Evolutionary conservation across 116 monocot genomes (phyloP).

Genomic region (Thalassia testudinum): DNA sequence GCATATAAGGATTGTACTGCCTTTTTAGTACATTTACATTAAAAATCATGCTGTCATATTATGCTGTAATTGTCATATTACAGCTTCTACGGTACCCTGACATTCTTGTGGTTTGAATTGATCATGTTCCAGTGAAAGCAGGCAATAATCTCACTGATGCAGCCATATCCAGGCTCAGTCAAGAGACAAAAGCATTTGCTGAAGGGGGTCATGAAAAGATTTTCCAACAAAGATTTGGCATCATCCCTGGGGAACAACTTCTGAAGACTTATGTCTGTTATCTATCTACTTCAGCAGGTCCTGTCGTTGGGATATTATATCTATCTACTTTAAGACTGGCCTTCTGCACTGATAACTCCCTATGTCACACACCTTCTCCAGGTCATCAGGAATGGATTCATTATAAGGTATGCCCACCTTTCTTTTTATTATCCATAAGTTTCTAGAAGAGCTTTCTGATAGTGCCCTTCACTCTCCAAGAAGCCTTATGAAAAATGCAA

Average conservation of each 20-base stretch:
- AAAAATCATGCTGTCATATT: no score
- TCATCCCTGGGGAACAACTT: slow-evolving; percentile 53
- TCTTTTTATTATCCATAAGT: no score
- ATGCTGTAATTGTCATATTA: no score
- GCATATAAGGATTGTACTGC: no score
- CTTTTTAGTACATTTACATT: no score
- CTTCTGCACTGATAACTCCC: slow-evolving; percentile 73
- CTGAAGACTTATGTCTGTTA: slow-evolving; percentile 71
- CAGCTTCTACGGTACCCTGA: no score
- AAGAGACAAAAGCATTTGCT: slow-evolving; percentile 70
- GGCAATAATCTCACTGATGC: slow-evolving; percentile 48
- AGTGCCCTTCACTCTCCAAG: no score
- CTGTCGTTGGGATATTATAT: slow-evolving; percentile 75
- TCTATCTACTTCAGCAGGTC: slow-evolving; percentile 76
- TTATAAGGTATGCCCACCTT: slow-evolving; percentile 40
- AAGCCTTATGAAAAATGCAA: no score
- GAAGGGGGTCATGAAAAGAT: slow-evolving; percentile 70
- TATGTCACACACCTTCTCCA: slow-evolving; percentile 16
- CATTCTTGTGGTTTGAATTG: no score
- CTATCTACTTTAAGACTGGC: slow-evolving; percentile 54
- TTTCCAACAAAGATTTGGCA: slow-evolving; percentile 53
- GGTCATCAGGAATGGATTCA: slow-evolving; percentile 42
- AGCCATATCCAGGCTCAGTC: slow-evolving; percentile 50
- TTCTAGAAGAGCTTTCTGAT: no score
- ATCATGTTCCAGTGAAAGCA: slow-evolving; percentile 42